These are phyloP conservation scores for Hypoxylon sp. DNA, from an alignment of 2,329 filamentous ascomycete genomes.

Conservation along the genomic window DNA sequence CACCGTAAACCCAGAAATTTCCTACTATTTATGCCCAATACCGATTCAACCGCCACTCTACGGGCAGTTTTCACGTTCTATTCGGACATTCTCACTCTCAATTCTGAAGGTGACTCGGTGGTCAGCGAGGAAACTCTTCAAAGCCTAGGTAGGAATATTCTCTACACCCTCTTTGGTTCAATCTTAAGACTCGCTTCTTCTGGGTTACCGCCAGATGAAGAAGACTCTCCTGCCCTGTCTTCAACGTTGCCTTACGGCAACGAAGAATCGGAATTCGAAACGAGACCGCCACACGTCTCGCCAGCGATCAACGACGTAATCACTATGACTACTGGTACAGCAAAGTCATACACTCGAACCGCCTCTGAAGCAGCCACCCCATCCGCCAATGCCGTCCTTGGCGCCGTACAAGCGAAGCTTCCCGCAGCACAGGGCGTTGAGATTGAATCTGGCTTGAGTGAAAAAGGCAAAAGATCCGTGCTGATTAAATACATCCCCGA, in stretches of 20 bases:
- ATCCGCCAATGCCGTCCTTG: constrained; percentile 40
- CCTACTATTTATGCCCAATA: constrained; percentile 84
- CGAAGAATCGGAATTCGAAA: constrained; percentile 25
- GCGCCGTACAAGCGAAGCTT: constrained; percentile 43
- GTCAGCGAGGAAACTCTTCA: constrained; percentile 92
- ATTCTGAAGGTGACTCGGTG: constrained; percentile 92
- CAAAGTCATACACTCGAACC: constrained; percentile 38
- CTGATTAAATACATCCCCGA: constrained; percentile 81
- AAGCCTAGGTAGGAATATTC: constrained; percentile 91
- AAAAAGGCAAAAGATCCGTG: constrained; percentile 62
- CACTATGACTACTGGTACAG: constrained; percentile 42
- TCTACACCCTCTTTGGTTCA: constrained; percentile 81
- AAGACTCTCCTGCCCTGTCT: constrained; percentile 32
- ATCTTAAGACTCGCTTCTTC: constrained; percentile 76
- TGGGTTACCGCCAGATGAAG: constrained; percentile 56
- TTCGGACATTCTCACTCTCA: constrained; percentile 88
- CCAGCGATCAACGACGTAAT: constrained; percentile 39
- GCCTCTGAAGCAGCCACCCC: constrained; percentile 37
- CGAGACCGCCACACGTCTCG: constrained; percentile 27
- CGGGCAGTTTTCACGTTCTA: constrained; percentile 92
- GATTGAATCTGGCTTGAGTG: constrained; percentile 55
- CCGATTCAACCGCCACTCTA: constrained; percentile 77
- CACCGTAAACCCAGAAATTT: constrained; percentile 77
- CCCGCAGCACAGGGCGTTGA: constrained; percentile 48
- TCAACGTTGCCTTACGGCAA: constrained; percentile 39